Base-by-base conservation (phyloP, 495 filamentous ascomycete genomes). In the Penicillium macrosclerotiorum region DNA sequence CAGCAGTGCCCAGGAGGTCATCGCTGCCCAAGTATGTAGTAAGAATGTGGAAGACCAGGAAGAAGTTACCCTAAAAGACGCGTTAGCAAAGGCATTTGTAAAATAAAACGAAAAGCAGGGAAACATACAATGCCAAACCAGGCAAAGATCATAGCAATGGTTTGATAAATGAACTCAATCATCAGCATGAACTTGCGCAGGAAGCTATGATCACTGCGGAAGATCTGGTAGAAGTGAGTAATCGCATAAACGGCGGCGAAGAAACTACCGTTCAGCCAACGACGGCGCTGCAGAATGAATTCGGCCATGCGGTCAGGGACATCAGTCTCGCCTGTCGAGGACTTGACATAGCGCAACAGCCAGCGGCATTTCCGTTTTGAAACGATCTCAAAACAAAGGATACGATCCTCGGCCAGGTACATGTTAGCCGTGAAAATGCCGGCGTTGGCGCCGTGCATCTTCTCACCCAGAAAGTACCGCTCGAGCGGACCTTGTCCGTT, bases 361-460 rank as follows among this genome's bases (percentile, higher is more conserved):
- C 94, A 99, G 68, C 88, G 83, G 63, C 89, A 95, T 60, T 95
- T 96, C 42, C 94, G 83, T 70, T 99, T 99, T 16, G 90, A 84
- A 37, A 99, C 94, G 31, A 99, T 86, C 69, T 99, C 94, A 72
- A 96, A 99, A 67, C 94, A 99, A 26, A 99, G 82, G 58, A 99
- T 99, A 71, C 94, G 89, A 80, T 99, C 94, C 65, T 99, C 94
- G 30, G 94, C 94, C 45, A 99, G 80, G 61, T 99, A 99, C 94
- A 99, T 99, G 66, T 99, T 99, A 51, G 94, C 91, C 8, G 90
- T 95, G 75, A 99, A 97, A 55, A 97, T 94, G 63, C 91, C 94
- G 3, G 94, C 94, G 54, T 93, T 90, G 29, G 84, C 79, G 61
- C 93, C 94, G 63, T 99, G 93, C 76, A 99, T 88, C 69, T 92